Evolutionary conservation across 1,284 basidiomycete genomes (phyloP).

Genomic region (Heliocybe sulcata): DNA sequence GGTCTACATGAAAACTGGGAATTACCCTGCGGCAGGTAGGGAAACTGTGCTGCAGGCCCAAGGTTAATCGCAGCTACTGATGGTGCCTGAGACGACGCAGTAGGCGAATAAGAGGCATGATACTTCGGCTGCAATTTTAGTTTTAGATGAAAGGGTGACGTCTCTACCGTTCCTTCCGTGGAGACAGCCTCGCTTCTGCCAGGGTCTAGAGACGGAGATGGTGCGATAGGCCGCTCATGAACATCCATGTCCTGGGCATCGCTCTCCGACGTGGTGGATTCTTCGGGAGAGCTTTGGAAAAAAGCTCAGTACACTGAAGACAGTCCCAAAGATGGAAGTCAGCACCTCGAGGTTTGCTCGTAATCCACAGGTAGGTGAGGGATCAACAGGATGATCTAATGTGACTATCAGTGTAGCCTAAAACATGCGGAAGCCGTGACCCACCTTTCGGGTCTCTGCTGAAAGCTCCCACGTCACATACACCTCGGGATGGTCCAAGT

Average conservation of each 20-base stretch:
- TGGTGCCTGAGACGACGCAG: not conserved
- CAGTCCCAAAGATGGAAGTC: not conserved
- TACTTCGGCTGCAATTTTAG: not conserved
- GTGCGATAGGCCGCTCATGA: not conserved
- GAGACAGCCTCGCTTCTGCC: not conserved
- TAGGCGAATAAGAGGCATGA: not conserved
- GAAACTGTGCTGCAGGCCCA: conserved; percentile 42
- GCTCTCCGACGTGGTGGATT: not conserved
- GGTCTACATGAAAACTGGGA: conserved; percentile 52
- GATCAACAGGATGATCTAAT: not conserved
- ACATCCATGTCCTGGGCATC: not conserved
- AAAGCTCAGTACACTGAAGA: not conserved
- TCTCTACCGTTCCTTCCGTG: not conserved
- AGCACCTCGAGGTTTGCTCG: not conserved
- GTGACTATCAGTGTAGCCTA: not conserved
- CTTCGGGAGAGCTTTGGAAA: not conserved
- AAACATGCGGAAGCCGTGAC: not conserved
- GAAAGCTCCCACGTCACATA: not conserved
- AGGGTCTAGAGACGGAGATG: not conserved
- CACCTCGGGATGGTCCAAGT: not conserved
- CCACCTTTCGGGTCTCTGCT: not conserved
- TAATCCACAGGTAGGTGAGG: not conserved
- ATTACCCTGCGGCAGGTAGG: conserved; percentile 39
- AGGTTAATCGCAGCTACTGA: conserved; percentile 11
- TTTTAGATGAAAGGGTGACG: not conserved